These are phyloP conservation scores for Vanrija humicola DNA, from an alignment of 1,284 basidiomycete genomes.

Conservation along the genomic window DNA sequence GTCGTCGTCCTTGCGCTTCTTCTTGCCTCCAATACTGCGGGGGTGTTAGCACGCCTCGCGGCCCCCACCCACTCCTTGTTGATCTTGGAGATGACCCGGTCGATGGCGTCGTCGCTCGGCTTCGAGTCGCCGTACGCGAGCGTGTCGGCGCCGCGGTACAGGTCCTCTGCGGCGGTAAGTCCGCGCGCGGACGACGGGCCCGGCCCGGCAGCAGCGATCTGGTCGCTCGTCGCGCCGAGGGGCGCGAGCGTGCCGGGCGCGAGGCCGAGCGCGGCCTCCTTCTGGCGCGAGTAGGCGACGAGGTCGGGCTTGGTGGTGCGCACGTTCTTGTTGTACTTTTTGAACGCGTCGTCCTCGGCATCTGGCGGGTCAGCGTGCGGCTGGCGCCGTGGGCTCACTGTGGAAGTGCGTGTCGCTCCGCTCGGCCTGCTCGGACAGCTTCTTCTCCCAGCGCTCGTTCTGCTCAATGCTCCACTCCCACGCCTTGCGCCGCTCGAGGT, in stretches of 20 bases:
- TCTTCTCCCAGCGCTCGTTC: conserved; percentile 90
- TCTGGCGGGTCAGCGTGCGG: conserved; percentile 54
- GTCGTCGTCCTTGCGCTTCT: conserved; percentile 77
- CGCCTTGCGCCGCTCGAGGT: conserved; percentile 70
- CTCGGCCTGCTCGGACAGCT: conserved; percentile 55
- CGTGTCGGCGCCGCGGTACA: conserved; percentile 86
- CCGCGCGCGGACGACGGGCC: conserved; percentile 17
- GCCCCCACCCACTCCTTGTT: conserved; percentile 74
- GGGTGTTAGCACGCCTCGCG: background rate
- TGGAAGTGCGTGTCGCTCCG: conserved; percentile 59
- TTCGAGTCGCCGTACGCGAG: conserved; percentile 90
- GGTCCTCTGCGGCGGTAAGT: conserved; percentile 63
- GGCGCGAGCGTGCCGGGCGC: conserved; percentile 60
- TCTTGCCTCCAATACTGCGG: conserved; percentile 18
- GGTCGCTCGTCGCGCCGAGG: conserved; percentile 40
- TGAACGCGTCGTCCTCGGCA: conserved; percentile 79
- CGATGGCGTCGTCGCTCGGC: conserved; percentile 89
- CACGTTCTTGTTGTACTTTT: conserved; percentile 86
- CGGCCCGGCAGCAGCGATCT: conserved; percentile 29
- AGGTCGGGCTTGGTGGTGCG: conserved; percentile 82
- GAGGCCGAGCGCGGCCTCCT: conserved; percentile 73
- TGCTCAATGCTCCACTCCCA: conserved; percentile 94
- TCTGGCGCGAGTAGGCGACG: conserved; percentile 76
- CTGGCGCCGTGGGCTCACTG: conserved; percentile 21
- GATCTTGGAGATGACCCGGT: conserved; percentile 84